Evolutionary conservation across 495 filamentous ascomycete species (phyloP), one percentile per base, ranked within the genome.

Genomic region (Amniculicola lignicola): DNA sequence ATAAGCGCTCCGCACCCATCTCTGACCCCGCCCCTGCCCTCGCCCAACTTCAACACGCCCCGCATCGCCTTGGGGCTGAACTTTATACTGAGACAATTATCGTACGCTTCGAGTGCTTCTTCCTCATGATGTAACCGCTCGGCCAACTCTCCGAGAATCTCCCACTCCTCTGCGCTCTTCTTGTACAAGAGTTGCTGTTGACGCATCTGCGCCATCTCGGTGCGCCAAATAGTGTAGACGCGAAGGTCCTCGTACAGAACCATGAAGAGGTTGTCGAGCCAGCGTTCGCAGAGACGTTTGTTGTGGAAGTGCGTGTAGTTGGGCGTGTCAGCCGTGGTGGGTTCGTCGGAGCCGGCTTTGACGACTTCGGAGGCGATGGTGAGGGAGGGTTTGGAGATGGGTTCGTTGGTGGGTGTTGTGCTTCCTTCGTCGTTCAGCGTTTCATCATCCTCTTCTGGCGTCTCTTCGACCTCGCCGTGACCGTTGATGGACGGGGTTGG

Each of bases 241-340:
- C 93, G 88, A 9, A 98, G 81, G 65, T 98, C 93, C 70, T 98
- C 93, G 67, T 97, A 98, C 0, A 97, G 80, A 0, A 97, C 92
- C 93, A 98, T 98, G 75, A 98, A 97, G 27, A 98, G 81, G 61
- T 95, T 97, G 71, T 98, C 93, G 2, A 98, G 81, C 93, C 93
- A 98, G 57, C 93, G 82, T 67, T 98, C 93, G 65, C 93, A 98
- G 3, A 98, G 82, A 1, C 93, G 86, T 74, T 98, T 98, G 72
- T 96, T 93, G 56, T 89, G 90, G 67, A 98, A 88, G 53, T 84
- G 79, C 7, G 82, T 79, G 65, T 84, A 86, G 46, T 74, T 64
- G 21, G 63, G 52, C 48, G 80, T 74, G 64, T 82, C 70, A 1
- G 75, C 73, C 21, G 76, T 70, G 54, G 78, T 75, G 18, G 33